Base-by-base conservation (phyloP, 2,329 filamentous ascomycete genomes). In the Lasiodiplodia theobromae region DNA sequence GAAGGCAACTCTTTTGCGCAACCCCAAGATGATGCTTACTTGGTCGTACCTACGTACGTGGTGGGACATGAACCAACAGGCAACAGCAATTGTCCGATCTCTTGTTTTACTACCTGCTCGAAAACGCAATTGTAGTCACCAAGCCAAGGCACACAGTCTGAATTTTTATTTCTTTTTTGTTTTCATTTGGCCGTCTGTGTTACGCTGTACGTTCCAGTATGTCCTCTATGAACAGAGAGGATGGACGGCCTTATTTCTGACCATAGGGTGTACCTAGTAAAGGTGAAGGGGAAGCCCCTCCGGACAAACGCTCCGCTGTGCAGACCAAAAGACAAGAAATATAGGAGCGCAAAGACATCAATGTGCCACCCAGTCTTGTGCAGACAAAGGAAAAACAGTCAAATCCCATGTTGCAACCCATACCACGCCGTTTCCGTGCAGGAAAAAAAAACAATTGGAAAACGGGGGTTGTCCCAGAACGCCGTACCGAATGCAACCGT, bases 401-500 rank as follows among this genome's bases (percentile, higher is more conserved):
- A 12, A 12, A 28, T 37, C 44, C 60, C 44, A 52, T 38, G 47
- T 21, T 34, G 23, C 25, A 49, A 8, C n/a, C 60, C 28, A 7
- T 12, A 52, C 31, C 21, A 25, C 34, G 54, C 54, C 54, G 31
- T 21, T 38, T 37, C 37, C 56, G 56, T 44, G 56, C 56, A 57
- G 18, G 10, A 40, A 44, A 10, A 10, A 6, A 44, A 37, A 37
- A 37, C 52, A 7, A 16, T 34, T 56, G 18, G 54, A 21, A 57
- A 57, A 47, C 2, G 18, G 18, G n/a, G 18, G 31, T 34, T 47
- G 44, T 21, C 16, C 31, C 18, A 7, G 10, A 64, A 64, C 60
- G 60, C 60, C 60, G 34, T 31, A 53, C 63, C 63, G 10, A 25
- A 66, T 66, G 63, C 63, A 66, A 66, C 63, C 63, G n/a, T 52